Evolutionary conservation across 306 rosid species (phyloP), one percentile per base, ranked within the genome.

Genomic region (Oemleria cerasiformis): DNA sequence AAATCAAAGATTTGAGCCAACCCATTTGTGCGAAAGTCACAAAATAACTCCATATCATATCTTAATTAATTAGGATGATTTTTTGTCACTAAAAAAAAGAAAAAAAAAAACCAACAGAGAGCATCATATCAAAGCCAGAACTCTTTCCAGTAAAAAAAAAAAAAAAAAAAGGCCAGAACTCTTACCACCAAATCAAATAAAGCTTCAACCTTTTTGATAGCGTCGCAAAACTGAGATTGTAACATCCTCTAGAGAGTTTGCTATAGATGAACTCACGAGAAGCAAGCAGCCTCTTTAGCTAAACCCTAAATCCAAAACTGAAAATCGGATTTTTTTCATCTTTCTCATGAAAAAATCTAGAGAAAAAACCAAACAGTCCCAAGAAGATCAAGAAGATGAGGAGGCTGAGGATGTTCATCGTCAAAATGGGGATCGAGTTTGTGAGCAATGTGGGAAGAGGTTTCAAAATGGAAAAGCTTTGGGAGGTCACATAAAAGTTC

Each of bases 401-500:
- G 69, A 43, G 2, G 42, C 5, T 1, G 71, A 59, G 34, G 25
- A 49, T 23, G 62, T 23, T 56, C 62, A 15, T 25, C 45, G 39
- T 61, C 65, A 12, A 61, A 61, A 34, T 3, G 41, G 49, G 25
- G 56, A 50, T 51, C 79, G 62, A n/a, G 11, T n/a, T 20, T 68
- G 75, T 19, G 40, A 15, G 25, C 4, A 14, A 9, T 75, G 79
- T 30, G 62, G 68, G 9, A 75, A 67, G 47, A 39, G 43, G 7
- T 75, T 75, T 30, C 23, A 30, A 19, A 59, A 50, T 17, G 75
- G 64, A 13, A 68, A 68, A 49, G 80, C 80, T 16, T 61, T 57
- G 30, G 80, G 70, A 48, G 80, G 80, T 50, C 80, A 76, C 74
- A 23, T 30, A 53, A 76, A 73, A 45, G 62, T 40, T 48, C 79